phyloP scores from a whole-genome alignment of 2,329 filamentous ascomycete genomes.

The Acrodontium crateriforme region DNA sequence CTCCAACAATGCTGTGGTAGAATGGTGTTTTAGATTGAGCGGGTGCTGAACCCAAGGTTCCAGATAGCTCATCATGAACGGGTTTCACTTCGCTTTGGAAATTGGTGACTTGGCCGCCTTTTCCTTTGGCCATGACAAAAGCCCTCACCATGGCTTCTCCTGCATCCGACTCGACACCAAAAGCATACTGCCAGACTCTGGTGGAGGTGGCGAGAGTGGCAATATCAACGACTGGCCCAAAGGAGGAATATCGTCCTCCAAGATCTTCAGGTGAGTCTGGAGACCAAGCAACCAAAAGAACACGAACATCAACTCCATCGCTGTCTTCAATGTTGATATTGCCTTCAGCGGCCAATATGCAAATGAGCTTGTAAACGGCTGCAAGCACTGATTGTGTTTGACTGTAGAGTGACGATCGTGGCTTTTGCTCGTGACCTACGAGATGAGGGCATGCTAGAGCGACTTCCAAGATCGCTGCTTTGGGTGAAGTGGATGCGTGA shows the following conservation, averaged over 20 bases:
- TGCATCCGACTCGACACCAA: constrained; percentile 50
- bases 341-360: constrained; percentile 52
- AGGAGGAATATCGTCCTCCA: constrained; percentile 9
- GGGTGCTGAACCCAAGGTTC: not conserved
- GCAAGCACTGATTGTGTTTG: constrained; percentile 62
- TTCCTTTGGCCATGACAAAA: constrained; percentile 25
- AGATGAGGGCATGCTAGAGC: constrained; percentile 53
- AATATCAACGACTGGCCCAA: constrained; percentile 39
- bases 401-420: constrained; percentile 47
- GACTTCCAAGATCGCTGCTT: constrained; percentile 38
- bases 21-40: not conserved
- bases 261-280: constrained; percentile 19
- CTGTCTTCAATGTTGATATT: constrained; percentile 50
- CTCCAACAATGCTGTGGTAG: constrained; percentile 63
- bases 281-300: constrained; percentile 57
- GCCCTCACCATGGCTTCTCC: constrained; percentile 45
- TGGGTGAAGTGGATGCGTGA: constrained; percentile 17
- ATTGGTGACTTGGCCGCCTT: constrained; percentile 19
- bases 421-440: constrained; percentile 34
- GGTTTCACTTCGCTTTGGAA: constrained; percentile 13
- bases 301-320: constrained; percentile 60
- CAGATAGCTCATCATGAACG: not conserved
- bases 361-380: constrained; percentile 64
- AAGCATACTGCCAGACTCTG: constrained; percentile 51
- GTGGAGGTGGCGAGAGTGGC: constrained; percentile 33